Conservation (phyloP, 208 protist species). For the Crithidia brevicula region DNA sequence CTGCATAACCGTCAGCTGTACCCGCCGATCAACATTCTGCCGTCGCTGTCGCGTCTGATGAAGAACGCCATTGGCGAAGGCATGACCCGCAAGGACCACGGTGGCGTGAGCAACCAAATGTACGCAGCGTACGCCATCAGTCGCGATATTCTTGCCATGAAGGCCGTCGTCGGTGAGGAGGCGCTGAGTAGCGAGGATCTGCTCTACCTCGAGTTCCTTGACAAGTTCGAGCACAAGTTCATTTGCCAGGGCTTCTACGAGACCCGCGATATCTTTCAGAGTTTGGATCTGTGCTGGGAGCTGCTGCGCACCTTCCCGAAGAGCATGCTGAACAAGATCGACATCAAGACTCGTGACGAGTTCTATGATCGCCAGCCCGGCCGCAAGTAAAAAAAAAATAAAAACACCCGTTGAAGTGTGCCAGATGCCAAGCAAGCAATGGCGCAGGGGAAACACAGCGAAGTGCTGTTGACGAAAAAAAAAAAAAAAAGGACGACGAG, state of each 20-base stretch:
- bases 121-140: slow-evolving; percentile 99
- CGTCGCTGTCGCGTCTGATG: slow-evolving; percentile 99
- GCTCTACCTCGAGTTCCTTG: slow-evolving; percentile 99
- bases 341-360: slow-evolving; percentile 94
- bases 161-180: slow-evolving; percentile 99
- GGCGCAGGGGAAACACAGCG: too few species aligned
- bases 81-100: slow-evolving; percentile 99
- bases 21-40: slow-evolving; percentile 99
- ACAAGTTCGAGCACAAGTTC: slow-evolving; percentile 99
- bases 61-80: slow-evolving; percentile 99
- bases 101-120: slow-evolving; percentile 99
- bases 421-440: too few species aligned
- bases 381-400: slow-evolving; percentile 55
- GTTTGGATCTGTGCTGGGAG: slow-evolving; percentile 99
- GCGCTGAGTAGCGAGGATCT: slow-evolving; percentile 98
- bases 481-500: too few species aligned
- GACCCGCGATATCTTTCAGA: slow-evolving; percentile 98
- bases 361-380: slow-evolving; percentile 92
- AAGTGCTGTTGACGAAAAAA: too few species aligned
- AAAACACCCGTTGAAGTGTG: too few species aligned
- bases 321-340: slow-evolving; percentile 98
- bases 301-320: slow-evolving; percentile 98
- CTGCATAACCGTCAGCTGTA: slow-evolving; percentile 99
- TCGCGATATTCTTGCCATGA: slow-evolving; percentile 99
- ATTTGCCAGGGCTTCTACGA: slow-evolving; percentile 98